These are phyloP conservation scores for Hemileccinum rubropunctum DNA, from an alignment of 768 basidiomycete genomes.

Conservation along the genomic window DNA sequence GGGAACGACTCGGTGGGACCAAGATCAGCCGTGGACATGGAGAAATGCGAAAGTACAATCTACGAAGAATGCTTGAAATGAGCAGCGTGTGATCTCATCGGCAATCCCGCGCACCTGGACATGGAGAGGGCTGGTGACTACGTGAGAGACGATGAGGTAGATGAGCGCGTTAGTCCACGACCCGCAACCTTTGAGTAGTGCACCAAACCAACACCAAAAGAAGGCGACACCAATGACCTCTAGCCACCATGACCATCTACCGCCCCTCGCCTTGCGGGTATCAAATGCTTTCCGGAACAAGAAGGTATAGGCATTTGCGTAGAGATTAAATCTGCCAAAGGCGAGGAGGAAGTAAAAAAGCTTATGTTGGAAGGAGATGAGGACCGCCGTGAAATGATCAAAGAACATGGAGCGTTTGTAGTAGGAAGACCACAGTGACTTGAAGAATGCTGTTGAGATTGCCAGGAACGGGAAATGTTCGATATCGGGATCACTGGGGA, in stretches of 20 bases:
- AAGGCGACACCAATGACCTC: slow-evolving; percentile 75
- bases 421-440: slow-evolving; percentile 88
- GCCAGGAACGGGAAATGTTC: slow-evolving; percentile 93
- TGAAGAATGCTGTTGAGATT: slow-evolving; percentile 84
- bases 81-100: background rate
- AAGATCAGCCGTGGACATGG: slow-evolving; percentile 89
- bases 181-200: slow-evolving; percentile 67
- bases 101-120: slow-evolving; percentile 65
- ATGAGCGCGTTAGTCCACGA: slow-evolving; percentile 64
- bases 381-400: slow-evolving; percentile 60
- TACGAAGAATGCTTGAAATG: slow-evolving; percentile 24
- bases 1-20: slow-evolving; percentile 91
- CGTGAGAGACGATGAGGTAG: slow-evolving; percentile 83
- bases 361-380: slow-evolving; percentile 83
- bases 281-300: slow-evolving; percentile 66
- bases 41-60: slow-evolving; percentile 98
- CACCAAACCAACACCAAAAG: slow-evolving; percentile 88
- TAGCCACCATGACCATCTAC: slow-evolving; percentile 72
- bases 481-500: slow-evolving; percentile 73
- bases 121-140: slow-evolving; percentile 87
- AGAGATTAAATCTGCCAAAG: slow-evolving; percentile 94
- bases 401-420: slow-evolving; percentile 86
- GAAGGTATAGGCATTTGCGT: slow-evolving; percentile 79
- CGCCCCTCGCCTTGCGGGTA: slow-evolving; percentile 61
- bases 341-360: slow-evolving; percentile 90